Percentiles rank a stretch among this genome's conserved stretches.
Conservation (phyloP, 495 filamentous ascomycete genomes). For the Parathielavia hyrcaniae region DNA sequence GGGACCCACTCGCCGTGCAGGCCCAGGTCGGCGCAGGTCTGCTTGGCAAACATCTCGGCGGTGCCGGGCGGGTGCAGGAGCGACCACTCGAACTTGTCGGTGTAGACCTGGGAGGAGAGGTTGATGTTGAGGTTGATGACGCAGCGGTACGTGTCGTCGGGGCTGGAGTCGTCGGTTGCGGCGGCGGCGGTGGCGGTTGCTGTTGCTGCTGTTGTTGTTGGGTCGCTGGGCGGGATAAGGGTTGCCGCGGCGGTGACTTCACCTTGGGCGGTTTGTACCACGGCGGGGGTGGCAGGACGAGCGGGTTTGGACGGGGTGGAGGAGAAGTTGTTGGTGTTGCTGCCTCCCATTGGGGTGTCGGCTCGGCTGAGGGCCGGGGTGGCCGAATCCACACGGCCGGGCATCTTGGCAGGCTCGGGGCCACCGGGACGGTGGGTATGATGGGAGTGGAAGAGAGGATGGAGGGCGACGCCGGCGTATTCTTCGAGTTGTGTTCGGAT, state of each 20-base stretch:
- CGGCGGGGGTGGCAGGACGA: slow-evolving; percentile 15
- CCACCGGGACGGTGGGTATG: slow-evolving; percentile 39
- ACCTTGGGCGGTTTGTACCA: slow-evolving; percentile 23
- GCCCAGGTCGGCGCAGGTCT: slow-evolving; percentile 86
- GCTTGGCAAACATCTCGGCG: slow-evolving; percentile 84
- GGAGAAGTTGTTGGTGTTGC: slow-evolving; percentile 26
- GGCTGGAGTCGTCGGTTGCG: slow-evolving; percentile 46
- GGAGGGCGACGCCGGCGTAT: slow-evolving; percentile 88
- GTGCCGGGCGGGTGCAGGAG: slow-evolving; percentile 85
- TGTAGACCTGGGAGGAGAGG: slow-evolving; percentile 84
- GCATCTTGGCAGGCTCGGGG: slow-evolving; percentile 39
- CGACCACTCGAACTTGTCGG: slow-evolving; percentile 98
- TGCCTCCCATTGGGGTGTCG: slow-evolving; percentile 46
- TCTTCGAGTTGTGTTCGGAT: slow-evolving; percentile 94
- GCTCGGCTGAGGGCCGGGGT: slow-evolving; percentile 46
- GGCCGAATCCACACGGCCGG: slow-evolving; percentile 15
- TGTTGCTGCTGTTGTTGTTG: slow-evolving; percentile 26
- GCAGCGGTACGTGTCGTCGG: slow-evolving; percentile 86
- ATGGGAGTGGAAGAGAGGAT: slow-evolving; percentile 76
- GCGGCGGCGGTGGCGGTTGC: slow-evolving; percentile 19
- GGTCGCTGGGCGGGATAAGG: slow-evolving; percentile 18
- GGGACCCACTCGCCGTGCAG: slow-evolving; percentile 89
- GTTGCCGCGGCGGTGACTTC: slow-evolving; percentile 29
- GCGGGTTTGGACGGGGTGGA: slow-evolving; percentile 31
- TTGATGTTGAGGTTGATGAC: slow-evolving; percentile 90